Percentiles rank a stretch among this genome's conserved stretches.
Evolutionary conservation across 2,329 filamentous ascomycete genomes (phyloP).

Genomic region (Leptosphaerulina australis): DNA sequence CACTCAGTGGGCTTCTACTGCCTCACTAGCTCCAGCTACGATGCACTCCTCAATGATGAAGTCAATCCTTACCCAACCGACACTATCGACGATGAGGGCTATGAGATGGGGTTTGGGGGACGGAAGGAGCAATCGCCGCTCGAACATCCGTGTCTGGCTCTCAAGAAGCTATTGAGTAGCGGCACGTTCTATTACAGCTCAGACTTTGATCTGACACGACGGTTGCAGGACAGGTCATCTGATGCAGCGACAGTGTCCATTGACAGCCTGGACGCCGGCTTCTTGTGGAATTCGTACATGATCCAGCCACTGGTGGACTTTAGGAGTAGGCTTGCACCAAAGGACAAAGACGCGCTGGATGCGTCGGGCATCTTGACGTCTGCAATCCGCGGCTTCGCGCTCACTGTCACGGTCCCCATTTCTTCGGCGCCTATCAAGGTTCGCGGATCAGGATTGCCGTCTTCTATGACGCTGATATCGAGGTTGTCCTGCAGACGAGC

Average conservation of each 20-base stretch:
- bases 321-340: constrained; percentile 75
- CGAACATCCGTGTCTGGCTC: constrained; percentile 86
- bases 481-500: constrained; percentile 88
- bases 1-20: constrained; percentile 89
- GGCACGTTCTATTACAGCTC: constrained; percentile 98
- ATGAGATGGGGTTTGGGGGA: constrained; percentile 55
- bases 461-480: constrained; percentile 86
- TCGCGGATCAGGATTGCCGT: constrained; percentile 73
- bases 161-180: constrained; percentile 90
- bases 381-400: constrained; percentile 90
- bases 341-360: constrained; percentile 81
- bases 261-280: constrained; percentile 88
- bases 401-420: constrained; percentile 83
- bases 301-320: constrained; percentile 91
- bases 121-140: constrained; percentile 72
- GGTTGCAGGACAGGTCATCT: constrained; percentile 84
- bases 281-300: constrained; percentile 99
- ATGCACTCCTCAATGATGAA: constrained; percentile 70
- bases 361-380: constrained; percentile 86
- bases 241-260: constrained; percentile 84
- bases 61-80: constrained; percentile 62
- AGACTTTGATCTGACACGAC: constrained; percentile 96
- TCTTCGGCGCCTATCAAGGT: constrained; percentile 72
- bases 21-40: constrained; percentile 83
- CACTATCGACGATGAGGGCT: constrained; percentile 60